Conservation (phyloP, 805 yeast species). For the Scheffersomyces coipomensis region DNA sequence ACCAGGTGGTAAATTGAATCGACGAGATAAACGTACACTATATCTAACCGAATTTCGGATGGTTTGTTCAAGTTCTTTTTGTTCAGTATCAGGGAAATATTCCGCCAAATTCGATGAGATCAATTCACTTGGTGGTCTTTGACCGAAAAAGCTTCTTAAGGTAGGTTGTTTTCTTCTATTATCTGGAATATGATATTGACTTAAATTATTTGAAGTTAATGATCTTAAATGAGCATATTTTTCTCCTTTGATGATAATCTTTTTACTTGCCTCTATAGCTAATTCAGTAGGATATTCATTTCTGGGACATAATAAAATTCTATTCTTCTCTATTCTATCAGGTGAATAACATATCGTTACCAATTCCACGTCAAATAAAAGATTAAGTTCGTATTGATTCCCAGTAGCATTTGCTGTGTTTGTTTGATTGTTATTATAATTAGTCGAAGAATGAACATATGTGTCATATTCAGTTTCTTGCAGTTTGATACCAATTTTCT, state of each 20-base stretch:
- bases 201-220: conserved; percentile 14
- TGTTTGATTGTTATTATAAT: conserved; percentile 13
- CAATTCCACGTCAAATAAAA: conserved; percentile 73
- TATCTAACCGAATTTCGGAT: conserved; percentile 80
- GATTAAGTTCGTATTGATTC: conserved; percentile 22
- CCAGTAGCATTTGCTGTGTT: conserved; percentile 2
- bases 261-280: conserved; percentile 57
- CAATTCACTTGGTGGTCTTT: conserved; percentile 89
- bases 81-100: conserved; percentile 84
- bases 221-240: conserved; percentile 15
- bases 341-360: conserved; percentile 80
- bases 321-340: conserved; percentile 65
- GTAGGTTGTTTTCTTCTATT: conserved; percentile 9
- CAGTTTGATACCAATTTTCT: conserved; percentile 49
- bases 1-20: conserved; percentile 23
- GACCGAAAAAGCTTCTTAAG: conserved; percentile 65
- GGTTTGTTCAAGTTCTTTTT: conserved; percentile 71
- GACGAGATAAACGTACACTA: conserved; percentile 59
- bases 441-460: conserved; percentile 49
- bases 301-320: conserved; percentile 66
- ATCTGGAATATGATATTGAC: conserved; percentile 23
- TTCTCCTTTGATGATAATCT: conserved; percentile 34
- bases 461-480: conserved; percentile 56
- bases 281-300: conserved; percentile 61
- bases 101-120: conserved; percentile 87